Conservation (phyloP, 306 rosid species). For the Purshia tridentata region DNA sequence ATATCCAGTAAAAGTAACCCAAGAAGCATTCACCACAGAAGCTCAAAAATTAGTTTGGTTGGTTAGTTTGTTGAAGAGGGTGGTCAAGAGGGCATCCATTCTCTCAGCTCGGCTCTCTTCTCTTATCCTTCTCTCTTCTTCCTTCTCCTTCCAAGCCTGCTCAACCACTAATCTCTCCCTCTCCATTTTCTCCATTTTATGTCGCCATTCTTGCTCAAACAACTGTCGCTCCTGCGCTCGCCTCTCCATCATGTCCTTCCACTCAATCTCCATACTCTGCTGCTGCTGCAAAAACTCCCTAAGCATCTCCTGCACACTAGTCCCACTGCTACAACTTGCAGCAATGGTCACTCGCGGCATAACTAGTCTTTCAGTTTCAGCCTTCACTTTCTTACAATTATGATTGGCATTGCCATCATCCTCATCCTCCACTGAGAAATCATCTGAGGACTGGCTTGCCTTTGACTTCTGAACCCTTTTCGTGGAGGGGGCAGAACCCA, state of each 20-base stretch:
- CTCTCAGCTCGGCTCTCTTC: conserved; percentile 80
- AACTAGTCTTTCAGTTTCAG: conserved; percentile 28
- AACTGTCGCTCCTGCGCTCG: conserved; percentile 53
- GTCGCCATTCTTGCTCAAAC: conserved; percentile 86
- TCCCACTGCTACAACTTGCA: conserved; percentile 24
- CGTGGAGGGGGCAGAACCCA: conserved; percentile 46
- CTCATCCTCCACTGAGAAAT: conserved; percentile 75
- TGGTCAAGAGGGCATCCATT: conserved; percentile 71
- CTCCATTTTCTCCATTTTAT: conserved; percentile 69
- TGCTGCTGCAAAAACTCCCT: conserved; percentile 73
- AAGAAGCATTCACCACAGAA: conserved; percentile 13
- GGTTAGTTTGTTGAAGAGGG: conserved; percentile 67
- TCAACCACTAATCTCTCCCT: conserved; percentile 77
- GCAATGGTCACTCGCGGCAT: conserved; percentile 30
- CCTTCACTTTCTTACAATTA: conserved; percentile 58
- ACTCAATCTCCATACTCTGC: conserved; percentile 77
- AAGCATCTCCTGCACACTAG: conserved; percentile 49
- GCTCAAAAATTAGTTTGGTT: conserved; percentile 42
- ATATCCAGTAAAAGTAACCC: neutral
- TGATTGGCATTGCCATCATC: conserved; percentile 51
- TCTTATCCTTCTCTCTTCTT: conserved; percentile 76
- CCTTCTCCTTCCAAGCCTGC: conserved; percentile 84
- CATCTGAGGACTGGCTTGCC: conserved; percentile 53
- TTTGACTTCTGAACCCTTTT: conserved; percentile 52
- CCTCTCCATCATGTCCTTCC: conserved; percentile 78